phyloP scores from a whole-genome alignment of 2,329 filamentous ascomycete species.

The Fusarium algeriense region DNA sequence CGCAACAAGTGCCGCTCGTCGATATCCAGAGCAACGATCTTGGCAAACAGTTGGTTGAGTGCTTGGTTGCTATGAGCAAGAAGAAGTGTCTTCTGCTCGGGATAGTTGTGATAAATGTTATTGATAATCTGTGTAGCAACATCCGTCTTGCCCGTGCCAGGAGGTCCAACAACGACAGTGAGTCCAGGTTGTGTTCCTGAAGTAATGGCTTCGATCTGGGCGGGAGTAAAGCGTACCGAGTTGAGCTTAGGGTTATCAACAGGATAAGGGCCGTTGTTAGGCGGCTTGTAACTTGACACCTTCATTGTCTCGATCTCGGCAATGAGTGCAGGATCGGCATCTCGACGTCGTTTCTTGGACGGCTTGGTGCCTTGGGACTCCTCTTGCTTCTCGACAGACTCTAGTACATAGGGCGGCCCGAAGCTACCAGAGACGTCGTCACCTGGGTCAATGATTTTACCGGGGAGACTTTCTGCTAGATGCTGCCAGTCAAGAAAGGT shows the following conservation, averaged over 20 bases:
- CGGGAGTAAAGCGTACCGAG: constrained; percentile 86
- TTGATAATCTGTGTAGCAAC: constrained; percentile 98
- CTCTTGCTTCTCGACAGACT: constrained; percentile 69
- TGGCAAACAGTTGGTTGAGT: constrained; percentile 96
- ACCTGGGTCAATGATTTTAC: constrained; percentile 84
- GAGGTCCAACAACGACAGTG: constrained; percentile 93
- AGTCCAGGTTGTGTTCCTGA: constrained; percentile 95
- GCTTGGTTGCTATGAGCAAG: constrained; percentile 98
- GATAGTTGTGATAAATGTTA: constrained; percentile 99
- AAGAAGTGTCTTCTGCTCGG: constrained; percentile 88
- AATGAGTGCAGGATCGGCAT: constrained; percentile 75
- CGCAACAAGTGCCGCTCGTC: constrained; percentile 94
- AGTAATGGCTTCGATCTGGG: constrained; percentile 91
- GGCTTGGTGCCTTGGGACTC: constrained; percentile 67
- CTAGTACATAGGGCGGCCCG: constrained; percentile 87
- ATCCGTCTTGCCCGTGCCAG: constrained; percentile 98
- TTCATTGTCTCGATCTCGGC: constrained; percentile 76
- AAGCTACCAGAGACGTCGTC: constrained; percentile 79
- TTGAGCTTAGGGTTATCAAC: constrained; percentile 87
- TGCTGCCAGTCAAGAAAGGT: constrained; percentile 98
- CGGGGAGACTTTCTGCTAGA: constrained; percentile 88
- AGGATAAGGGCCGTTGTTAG: constrained; percentile 90
- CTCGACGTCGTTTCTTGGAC: constrained; percentile 89
- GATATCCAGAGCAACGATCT: constrained; percentile 96
- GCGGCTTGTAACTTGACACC: constrained; percentile 90